Evolutionary conservation across 768 basidiomycete genomes (phyloP).

Genomic region (Pilatotrama ljubarskyi): DNA sequence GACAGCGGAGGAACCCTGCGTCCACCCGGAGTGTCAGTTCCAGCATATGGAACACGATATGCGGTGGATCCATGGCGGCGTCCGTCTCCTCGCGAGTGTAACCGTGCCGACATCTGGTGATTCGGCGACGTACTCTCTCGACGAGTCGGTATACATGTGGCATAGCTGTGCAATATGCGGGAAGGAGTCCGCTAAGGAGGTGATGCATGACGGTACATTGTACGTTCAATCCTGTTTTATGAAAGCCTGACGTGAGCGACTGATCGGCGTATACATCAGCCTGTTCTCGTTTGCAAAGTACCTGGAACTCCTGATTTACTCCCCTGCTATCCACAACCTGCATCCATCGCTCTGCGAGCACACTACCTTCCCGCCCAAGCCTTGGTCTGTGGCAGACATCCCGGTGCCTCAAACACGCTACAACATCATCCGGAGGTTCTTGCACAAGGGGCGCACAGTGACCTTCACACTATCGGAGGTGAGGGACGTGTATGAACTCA

Average conservation of each 20-base stretch:
- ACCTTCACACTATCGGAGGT: slow-evolving; percentile 47
- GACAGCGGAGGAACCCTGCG: slow-evolving; percentile 39
- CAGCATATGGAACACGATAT: slow-evolving; percentile 45
- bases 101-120: background rate
- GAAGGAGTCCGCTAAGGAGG: slow-evolving; percentile 22
- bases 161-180: slow-evolving; percentile 32
- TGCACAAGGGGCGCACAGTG: slow-evolving; percentile 36
- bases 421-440: slow-evolving; percentile 45
- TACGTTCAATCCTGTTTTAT: slow-evolving; percentile 12
- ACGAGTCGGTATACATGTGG: slow-evolving; percentile 30
- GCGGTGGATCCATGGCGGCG: slow-evolving; percentile 40
- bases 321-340: slow-evolving; percentile 19
- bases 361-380: slow-evolving; percentile 20
- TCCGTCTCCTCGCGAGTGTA: slow-evolving; percentile 32
- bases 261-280: slow-evolving; percentile 9
- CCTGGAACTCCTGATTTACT: slow-evolving; percentile 32
- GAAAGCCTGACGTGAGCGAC: background rate
- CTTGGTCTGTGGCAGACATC: slow-evolving; percentile 23
- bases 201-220: slow-evolving; percentile 34
- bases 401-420: slow-evolving; percentile 34
- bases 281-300: slow-evolving; percentile 33
- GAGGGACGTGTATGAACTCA: slow-evolving; percentile 61
- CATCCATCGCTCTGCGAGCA: slow-evolving; percentile 27
- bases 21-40: slow-evolving; percentile 29
- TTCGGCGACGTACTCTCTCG: background rate